Evolutionary conservation across 2,329 filamentous ascomycete species (phyloP).

Genomic region (Fusarium sp.): DNA sequence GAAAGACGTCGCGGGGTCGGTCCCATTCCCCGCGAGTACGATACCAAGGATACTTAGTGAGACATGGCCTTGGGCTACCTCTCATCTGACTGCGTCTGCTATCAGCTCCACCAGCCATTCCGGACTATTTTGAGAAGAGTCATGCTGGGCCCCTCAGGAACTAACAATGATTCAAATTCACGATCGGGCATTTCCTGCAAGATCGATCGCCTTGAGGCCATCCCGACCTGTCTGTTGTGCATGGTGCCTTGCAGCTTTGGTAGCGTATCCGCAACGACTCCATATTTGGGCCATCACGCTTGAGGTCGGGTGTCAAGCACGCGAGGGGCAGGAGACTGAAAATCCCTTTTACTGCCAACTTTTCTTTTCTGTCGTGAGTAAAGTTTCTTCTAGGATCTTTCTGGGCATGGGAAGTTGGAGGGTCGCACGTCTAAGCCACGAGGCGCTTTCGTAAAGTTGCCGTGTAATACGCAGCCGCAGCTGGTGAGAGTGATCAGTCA

Average conservation of each 20-base stretch:
- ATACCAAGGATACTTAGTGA: slow-evolving; percentile 40
- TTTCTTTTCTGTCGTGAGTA: neutral
- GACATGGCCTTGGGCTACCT: slow-evolving; percentile 37
- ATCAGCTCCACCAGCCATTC: slow-evolving; percentile 41
- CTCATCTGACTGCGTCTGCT: slow-evolving; percentile 50
- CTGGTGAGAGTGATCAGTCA: slow-evolving; percentile 40
- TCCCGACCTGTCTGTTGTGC: slow-evolving; percentile 37
- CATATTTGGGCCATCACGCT: slow-evolving; percentile 40
- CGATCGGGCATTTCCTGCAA: slow-evolving; percentile 46
- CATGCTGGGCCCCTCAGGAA: slow-evolving; percentile 44
- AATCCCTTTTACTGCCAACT: slow-evolving; percentile 23
- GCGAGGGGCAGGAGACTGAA: slow-evolving; percentile 17
- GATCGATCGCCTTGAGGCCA: slow-evolving; percentile 49
- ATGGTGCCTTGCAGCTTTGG: slow-evolving; percentile 48
- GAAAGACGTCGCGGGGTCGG: slow-evolving; percentile 33
- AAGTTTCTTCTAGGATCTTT: neutral
- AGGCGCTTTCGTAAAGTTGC: slow-evolving; percentile 21
- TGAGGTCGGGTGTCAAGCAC: slow-evolving; percentile 34
- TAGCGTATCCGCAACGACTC: slow-evolving; percentile 34
- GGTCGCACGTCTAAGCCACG: slow-evolving; percentile 45
- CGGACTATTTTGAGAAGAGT: slow-evolving; percentile 33
- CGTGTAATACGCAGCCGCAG: slow-evolving; percentile 28
- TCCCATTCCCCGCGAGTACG: slow-evolving; percentile 24
- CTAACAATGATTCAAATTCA: slow-evolving; percentile 49
- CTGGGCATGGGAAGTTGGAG: slow-evolving; percentile 13